Percentiles rank a stretch among this genome's conserved stretches.
These are phyloP conservation scores for Diaporthe citrichinensis DNA, from an alignment of 2,329 filamentous ascomycete species.

Conservation along the genomic window DNA sequence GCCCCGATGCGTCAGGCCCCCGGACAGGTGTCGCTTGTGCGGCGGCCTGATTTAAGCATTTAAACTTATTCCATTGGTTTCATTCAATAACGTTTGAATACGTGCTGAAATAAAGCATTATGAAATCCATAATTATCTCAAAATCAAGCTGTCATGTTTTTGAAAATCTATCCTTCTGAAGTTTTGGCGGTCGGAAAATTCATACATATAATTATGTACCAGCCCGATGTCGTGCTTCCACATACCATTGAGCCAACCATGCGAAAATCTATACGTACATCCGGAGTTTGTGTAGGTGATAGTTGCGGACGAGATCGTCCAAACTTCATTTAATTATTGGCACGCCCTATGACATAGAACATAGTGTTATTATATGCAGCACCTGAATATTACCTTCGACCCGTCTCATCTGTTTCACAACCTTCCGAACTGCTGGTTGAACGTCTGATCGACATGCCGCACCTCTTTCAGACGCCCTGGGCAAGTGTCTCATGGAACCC, in stretches of 20 bases:
- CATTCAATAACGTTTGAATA: neutral
- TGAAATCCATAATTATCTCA: neutral
- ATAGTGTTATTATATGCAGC: neutral
- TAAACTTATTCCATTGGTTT: neutral
- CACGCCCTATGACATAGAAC: too few relatives aligned
- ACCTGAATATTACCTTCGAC: neutral
- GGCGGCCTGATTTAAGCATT: neutral
- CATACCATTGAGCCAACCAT: too few relatives aligned
- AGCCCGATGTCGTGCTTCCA: too few relatives aligned
- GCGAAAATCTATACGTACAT: too few relatives aligned
- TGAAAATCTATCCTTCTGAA: too few relatives aligned
- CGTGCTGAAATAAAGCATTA: too few relatives aligned
- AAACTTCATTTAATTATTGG: neutral
- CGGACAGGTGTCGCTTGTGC: neutral
- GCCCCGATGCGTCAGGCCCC: neutral
- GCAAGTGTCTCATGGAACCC: neutral
- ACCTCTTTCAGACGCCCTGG: neutral
- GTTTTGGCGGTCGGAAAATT: too few relatives aligned
- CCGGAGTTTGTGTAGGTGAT: too few relatives aligned
- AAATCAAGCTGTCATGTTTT: neutral
- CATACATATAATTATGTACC: too few relatives aligned
- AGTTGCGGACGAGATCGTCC: neutral
- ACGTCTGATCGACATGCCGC: slow-evolving; percentile 4
- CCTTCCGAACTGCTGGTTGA: neutral
- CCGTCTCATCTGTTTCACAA: neutral